Evolutionary conservation across 106 monocot genomes (phyloP).

Genomic region (Platanthera guangdongensis): DNA sequence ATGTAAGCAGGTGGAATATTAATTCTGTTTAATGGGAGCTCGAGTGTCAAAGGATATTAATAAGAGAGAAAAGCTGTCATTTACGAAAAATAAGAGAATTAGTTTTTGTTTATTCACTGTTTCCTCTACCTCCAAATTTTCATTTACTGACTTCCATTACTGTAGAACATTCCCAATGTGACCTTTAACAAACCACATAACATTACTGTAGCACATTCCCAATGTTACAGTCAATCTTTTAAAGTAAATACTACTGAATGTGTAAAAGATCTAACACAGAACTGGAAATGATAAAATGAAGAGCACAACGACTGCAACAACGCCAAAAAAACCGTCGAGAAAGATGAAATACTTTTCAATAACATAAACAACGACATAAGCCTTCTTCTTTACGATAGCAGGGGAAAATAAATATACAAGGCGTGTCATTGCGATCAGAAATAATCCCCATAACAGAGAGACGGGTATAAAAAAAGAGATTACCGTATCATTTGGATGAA

Average conservation of each 20-base stretch:
- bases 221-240: neutral
- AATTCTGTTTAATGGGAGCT: no score
- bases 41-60: no score
- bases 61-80: no score
- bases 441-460: neutral
- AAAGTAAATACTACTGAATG: neutral
- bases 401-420: neutral
- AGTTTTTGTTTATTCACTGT: no score
- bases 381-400: neutral
- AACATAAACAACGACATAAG: neutral
- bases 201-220: no score
- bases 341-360: neutral
- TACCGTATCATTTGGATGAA: constrained; percentile 22
- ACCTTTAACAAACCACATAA: no score
- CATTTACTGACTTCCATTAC: no score
- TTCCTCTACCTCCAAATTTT: no score
- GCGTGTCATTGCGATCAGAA: neutral
- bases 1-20: no score
- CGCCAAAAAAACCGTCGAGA: neutral
- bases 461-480: neutral
- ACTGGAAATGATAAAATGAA: neutral
- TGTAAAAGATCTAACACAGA: neutral
- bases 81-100: no score
- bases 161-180: no score
- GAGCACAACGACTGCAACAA: neutral